Percentiles rank a stretch among this genome's conserved stretches.
Conservation (phyloP, 257 asterid species). For the Parsonsia alboflavescens region DNA sequence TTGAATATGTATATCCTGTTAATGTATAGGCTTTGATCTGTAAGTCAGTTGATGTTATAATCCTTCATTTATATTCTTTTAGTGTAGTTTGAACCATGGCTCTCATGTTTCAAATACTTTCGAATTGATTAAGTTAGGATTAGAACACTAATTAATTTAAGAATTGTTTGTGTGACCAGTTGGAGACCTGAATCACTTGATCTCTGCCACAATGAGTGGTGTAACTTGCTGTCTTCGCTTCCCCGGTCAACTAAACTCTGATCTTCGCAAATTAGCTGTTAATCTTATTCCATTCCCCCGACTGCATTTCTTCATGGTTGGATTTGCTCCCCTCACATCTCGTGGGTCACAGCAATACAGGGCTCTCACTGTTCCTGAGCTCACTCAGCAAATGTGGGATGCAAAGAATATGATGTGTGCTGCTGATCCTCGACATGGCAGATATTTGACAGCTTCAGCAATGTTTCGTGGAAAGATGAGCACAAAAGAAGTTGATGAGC, state of each 20-base stretch:
- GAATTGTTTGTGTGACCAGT: constrained; percentile 28
- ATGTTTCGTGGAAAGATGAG: constrained; percentile 70
- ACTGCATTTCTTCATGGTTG: constrained; percentile 75
- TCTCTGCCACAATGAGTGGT: constrained; percentile 83
- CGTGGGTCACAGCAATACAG: constrained; percentile 82
- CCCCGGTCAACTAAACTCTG: constrained; percentile 85
- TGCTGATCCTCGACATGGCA: constrained; percentile 70
- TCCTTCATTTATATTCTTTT: no score
- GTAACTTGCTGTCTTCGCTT: constrained; percentile 80
- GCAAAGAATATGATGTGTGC: constrained; percentile 81
- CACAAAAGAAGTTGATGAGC: constrained; percentile 63
- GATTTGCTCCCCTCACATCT: constrained; percentile 83
- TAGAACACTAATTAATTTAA: neutral
- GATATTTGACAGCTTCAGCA: constrained; percentile 58
- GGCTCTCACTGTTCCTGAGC: constrained; percentile 73
- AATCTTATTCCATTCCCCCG: constrained; percentile 81
- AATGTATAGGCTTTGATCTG: no score
- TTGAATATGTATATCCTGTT: neutral
- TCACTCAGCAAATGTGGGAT: constrained; percentile 86
- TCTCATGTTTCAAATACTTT: neutral
- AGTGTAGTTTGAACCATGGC: no score
- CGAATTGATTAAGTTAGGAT: neutral
- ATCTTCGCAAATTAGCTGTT: constrained; percentile 72
- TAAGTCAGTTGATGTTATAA: no score
- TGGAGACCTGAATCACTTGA: constrained; percentile 71